Conservation (phyloP, 2,329 filamentous ascomycete species). For the Torrubiellomyces zombiae region DNA sequence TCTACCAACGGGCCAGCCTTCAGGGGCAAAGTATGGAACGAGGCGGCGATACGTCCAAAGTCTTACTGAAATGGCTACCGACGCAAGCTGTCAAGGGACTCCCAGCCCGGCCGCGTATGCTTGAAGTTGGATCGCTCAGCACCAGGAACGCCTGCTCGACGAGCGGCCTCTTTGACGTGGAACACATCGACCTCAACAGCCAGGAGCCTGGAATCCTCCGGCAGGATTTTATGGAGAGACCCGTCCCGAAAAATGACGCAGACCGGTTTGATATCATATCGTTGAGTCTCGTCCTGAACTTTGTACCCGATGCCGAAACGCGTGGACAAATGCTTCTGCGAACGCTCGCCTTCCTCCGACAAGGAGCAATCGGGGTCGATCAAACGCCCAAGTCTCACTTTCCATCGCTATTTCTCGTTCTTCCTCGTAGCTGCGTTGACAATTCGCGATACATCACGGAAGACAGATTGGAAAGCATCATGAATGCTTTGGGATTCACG, state of each 20-base stretch:
- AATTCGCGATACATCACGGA: conserved; percentile 87
- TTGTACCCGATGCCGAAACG: conserved; percentile 59
- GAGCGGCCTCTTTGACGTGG: conserved; percentile 52
- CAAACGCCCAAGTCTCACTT: conserved; percentile 20
- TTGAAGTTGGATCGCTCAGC: conserved; percentile 82
- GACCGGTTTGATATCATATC: conserved; percentile 81
- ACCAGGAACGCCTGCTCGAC: conserved; percentile 70
- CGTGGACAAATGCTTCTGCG: conserved; percentile 76
- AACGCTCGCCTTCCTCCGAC: conserved; percentile 52
- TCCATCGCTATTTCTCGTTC: conserved; percentile 70
- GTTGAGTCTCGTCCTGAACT: conserved; percentile 85
- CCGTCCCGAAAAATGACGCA: conserved; percentile 43
- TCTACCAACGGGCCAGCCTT: conserved; percentile 52
- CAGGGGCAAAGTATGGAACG: conserved; percentile 49
- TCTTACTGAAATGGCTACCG: conserved; percentile 47
- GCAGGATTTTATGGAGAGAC: conserved; percentile 87
- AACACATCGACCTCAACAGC: conserved; percentile 80
- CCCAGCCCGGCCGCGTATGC: conserved; percentile 37
- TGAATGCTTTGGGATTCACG: conserved; percentile 60
- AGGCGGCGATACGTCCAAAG: conserved; percentile 48
- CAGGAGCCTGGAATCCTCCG: conserved; percentile 66
- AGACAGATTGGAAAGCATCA: conserved; percentile 49
- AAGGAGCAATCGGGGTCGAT: conserved; percentile 6
- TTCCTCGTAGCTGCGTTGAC: conserved; percentile 71
- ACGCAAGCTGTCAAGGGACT: conserved; percentile 11